Conservation (phyloP, 345 rosid species). For the Cardamine chenopodiifolia region DNA sequence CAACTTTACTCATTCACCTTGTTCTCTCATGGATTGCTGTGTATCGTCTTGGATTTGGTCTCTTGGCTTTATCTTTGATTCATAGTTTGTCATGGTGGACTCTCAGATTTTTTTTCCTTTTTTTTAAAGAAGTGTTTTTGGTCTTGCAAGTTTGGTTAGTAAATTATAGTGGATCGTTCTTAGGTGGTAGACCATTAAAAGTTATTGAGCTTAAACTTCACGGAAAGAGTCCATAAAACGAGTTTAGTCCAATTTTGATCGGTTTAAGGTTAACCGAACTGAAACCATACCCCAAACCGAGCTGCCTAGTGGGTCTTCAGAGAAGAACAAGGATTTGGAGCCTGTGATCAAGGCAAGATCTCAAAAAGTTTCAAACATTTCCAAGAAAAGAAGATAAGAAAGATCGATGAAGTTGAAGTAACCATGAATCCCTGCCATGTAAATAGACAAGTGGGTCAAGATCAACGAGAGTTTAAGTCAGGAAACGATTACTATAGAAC, state of each 20-base stretch:
- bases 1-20: slow-evolving; percentile 47
- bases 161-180: no score
- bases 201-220: no score
- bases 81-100: slow-evolving; percentile 69
- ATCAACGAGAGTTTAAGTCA: neutral
- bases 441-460: neutral
- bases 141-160: no score
- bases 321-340: neutral
- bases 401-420: neutral
- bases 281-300: neutral
- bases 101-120: no score
- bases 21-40: slow-evolving; percentile 56
- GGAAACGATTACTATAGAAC: neutral
- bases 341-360: neutral
- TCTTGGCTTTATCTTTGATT: slow-evolving; percentile 53
- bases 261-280: neutral
- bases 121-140: no score
- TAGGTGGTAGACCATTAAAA: no score
- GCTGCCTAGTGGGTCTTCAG: neutral
- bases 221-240: no score
- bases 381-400: neutral
- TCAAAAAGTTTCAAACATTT: neutral
- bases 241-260: neutral
- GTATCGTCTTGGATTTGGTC: slow-evolving; percentile 52
- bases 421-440: neutral